Base-by-base conservation (phyloP, 2,329 filamentous ascomycete genomes). In the Aspergillus niger region DNA sequence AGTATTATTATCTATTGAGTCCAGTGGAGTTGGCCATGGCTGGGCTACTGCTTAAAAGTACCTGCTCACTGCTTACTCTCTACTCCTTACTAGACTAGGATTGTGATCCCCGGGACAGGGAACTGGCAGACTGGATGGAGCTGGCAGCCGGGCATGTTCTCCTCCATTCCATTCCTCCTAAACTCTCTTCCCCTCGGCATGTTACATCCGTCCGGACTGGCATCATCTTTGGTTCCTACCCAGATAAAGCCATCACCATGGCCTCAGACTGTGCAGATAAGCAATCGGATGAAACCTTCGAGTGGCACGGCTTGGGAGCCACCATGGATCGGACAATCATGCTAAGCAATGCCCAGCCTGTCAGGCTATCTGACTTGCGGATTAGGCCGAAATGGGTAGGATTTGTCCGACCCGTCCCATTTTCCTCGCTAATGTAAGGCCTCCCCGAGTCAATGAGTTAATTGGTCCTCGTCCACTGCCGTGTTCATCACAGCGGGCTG, bases 281-380 rank as follows among this genome's bases (percentile, higher is more conserved):
- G 44, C 15, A 5, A 15, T 15, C 24, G 13, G 22, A 8, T n/a
- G 24, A n/a, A 26, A 49, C 15, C 13, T n/a, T 11, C 30, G 47
- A 30, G n/a, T 22, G 47, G 17, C 41, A 44, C 8, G 20, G 41
- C 20, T 44, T 20, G 41, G 22, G 41, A 44, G 22, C 10, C 41
- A 20, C 41, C 10, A 44, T 44, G 41, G 41, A 44, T 44, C 41
- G 41, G 41, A 43, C 41, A 20, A 24, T 5, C 41, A 44, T 24
- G 41, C 41, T 44, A 44, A 44, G 41, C 41, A 32, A 80, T 80
- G 17, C 74, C 75, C 30, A 79, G 77, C 24, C 81, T 82, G 65
- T 79, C 74, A 49, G 74, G 74, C 65, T 76, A 74, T 57, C 69
- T 77, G 59, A 82, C 81, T 65, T 76, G 78, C 47, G 83, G 78